These are phyloP conservation scores for Phaeotremella skinneri DNA, from an alignment of 768 basidiomycete genomes.

Conservation along the genomic window DNA sequence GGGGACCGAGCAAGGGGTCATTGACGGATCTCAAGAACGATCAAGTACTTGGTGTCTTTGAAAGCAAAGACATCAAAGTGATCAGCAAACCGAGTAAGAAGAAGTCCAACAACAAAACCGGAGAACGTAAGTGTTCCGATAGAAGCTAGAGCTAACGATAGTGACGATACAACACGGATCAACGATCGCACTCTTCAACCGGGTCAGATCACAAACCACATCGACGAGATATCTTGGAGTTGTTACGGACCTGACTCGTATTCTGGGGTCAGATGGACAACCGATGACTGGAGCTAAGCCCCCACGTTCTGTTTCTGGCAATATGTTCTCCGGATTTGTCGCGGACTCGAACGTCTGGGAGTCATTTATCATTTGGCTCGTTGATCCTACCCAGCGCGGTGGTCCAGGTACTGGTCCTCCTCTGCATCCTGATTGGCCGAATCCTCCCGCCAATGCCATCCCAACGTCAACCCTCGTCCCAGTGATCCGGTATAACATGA, in stretches of 20 bases:
- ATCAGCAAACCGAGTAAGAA: slow-evolving; percentile 99
- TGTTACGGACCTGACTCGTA: slow-evolving; percentile 84
- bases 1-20: slow-evolving; percentile 53
- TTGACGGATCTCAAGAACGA: slow-evolving; percentile 69
- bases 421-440: slow-evolving; percentile 83
- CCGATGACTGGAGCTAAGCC: slow-evolving; percentile 75
- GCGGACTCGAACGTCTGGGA: slow-evolving; percentile 46
- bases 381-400: slow-evolving; percentile 80
- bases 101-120: slow-evolving; percentile 86
- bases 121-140: slow-evolving; percentile 66
- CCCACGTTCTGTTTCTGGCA: slow-evolving; percentile 61
- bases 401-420: slow-evolving; percentile 74
- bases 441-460: slow-evolving; percentile 76
- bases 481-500: slow-evolving; percentile 94
- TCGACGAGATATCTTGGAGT: slow-evolving; percentile 95
- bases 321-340: slow-evolving; percentile 61
- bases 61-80: slow-evolving; percentile 92
- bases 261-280: slow-evolving; percentile 89
- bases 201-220: slow-evolving; percentile 90
- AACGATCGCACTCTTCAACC: slow-evolving; percentile 91
- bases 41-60: slow-evolving; percentile 81
- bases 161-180: slow-evolving; percentile 96
- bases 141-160: slow-evolving; percentile 44
- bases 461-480: slow-evolving; percentile 80
- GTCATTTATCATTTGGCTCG: slow-evolving; percentile 93